phyloP scores from a whole-genome alignment of 306 rosid species.

The Trifolium repens region DNA sequence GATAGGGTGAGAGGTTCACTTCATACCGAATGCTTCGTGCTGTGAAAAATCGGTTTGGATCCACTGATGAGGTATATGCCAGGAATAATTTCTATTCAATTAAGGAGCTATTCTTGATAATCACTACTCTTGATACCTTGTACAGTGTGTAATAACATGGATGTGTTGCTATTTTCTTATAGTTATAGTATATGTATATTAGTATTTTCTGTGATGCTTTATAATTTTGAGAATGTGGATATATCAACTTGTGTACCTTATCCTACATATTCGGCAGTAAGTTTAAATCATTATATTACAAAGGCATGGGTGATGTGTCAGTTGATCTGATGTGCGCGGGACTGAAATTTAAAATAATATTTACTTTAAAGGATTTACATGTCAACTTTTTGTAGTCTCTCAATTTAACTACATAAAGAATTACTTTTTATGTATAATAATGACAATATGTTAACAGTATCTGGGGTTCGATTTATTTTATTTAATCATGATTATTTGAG shows the following conservation, averaged over 20 bases:
- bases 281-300: constrained; percentile 22
- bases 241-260: not conserved
- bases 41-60: constrained; percentile 95
- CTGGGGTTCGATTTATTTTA: constrained; percentile 8
- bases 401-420: not conserved
- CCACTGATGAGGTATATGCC: constrained; percentile 80
- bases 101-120: constrained; percentile 14
- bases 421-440: constrained; percentile 13
- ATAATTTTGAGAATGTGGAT: constrained; percentile 31
- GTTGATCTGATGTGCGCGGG: constrained; percentile 19
- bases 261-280: not conserved
- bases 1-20: constrained; percentile 88
- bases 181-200: constrained; percentile 26
- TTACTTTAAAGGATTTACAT: constrained; percentile 23
- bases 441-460: constrained; percentile 24
- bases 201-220: constrained; percentile 28
- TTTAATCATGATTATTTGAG: constrained; percentile 29
- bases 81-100: constrained; percentile 3
- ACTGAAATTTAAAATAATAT: constrained; percentile 11
- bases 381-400: not conserved
- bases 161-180: constrained; percentile 35
- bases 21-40: constrained; percentile 88
- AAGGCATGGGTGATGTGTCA: constrained; percentile 20
- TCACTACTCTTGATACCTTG: not conserved
- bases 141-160: not conserved